Evolutionary conservation across 352 stramenopile species (phyloP), one percentile per base, ranked within the genome.

Genomic region (Aphanomyces astaci): DNA sequence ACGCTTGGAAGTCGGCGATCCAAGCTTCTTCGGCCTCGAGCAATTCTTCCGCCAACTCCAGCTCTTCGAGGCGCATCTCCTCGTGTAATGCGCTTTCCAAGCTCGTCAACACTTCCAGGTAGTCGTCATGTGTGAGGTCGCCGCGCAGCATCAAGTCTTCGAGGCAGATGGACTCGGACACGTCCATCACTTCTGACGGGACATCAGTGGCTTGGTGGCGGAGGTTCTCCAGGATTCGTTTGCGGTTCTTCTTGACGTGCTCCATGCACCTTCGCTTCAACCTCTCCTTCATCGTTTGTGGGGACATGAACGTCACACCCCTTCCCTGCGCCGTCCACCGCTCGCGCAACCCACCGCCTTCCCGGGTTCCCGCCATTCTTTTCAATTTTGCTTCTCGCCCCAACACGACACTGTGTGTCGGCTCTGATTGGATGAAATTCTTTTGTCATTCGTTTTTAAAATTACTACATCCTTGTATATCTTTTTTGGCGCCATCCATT

Each of bases 221-320:
- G 45, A 93, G 72, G 54, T 81, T 86, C 7, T 78, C 77, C 28
- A 93, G 74, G 51, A 93, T 71, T 60, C 79, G 66, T 31, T 76
- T 57, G 32, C 84, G 81, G 70, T 91, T 78, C 72, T 79, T 70
- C 59, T 83, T 81, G 22, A 91, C 71, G 0, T 84, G 80, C 76
- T 83, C 75, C 54, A 93, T 76, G 73, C 82, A 93, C 27, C 81
- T 78, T 70, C 85, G 72, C 59, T 82, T 86, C 17, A 93, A 75
- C 65, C 90, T 80, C 56, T 88, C 80, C 68, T 93, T 93, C 19
- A 68, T 27, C 9, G 43, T 45, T 40, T 59, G 22, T 5, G 62
- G 62, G 22, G 40, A 60, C 62, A 68, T 68, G 40, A 68, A 68
- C 40, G 45, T 31, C 46, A 51, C 62, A 13, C 27, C 43, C 25